Conservation (phyloP, 139 green algal species). For the Chlorella sp. region DNA sequence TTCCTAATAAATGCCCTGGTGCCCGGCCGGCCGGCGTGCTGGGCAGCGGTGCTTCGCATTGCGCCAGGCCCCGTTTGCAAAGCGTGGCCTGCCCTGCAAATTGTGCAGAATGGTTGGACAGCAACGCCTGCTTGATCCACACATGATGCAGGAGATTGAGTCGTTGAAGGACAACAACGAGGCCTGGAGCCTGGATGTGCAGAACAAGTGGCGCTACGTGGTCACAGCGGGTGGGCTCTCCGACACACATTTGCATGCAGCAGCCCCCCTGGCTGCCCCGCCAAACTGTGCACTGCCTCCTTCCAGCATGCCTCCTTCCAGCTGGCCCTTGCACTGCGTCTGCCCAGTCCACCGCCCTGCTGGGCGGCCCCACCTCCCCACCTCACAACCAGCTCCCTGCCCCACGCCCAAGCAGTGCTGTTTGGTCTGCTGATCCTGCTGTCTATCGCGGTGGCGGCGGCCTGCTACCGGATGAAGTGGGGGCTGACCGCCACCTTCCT, state of each 20-base stretch:
- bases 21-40: no score
- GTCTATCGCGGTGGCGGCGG: background rate
- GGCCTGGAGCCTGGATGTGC: background rate
- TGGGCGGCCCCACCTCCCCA: no score
- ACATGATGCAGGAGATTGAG: background rate
- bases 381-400: no score
- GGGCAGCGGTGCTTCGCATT: no score
- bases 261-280: no score
- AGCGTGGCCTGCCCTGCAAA: no score
- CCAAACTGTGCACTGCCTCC: no score
- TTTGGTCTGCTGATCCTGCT: conserved; percentile 25
- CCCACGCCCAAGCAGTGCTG: background rate
- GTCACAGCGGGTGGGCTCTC: background rate
- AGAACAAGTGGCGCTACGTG: conserved; percentile 13
- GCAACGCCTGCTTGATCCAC: no score
- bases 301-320: background rate
- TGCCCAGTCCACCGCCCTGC: background rate
- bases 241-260: no score
- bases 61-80: no score
- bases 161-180: background rate
- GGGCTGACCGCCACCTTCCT: background rate
- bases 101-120: no score
- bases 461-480: background rate
- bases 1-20: no score
- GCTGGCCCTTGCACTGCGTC: background rate